Conservation (phyloP, 2,329 filamentous ascomycete genomes). For the Escovopsis sp. region DNA sequence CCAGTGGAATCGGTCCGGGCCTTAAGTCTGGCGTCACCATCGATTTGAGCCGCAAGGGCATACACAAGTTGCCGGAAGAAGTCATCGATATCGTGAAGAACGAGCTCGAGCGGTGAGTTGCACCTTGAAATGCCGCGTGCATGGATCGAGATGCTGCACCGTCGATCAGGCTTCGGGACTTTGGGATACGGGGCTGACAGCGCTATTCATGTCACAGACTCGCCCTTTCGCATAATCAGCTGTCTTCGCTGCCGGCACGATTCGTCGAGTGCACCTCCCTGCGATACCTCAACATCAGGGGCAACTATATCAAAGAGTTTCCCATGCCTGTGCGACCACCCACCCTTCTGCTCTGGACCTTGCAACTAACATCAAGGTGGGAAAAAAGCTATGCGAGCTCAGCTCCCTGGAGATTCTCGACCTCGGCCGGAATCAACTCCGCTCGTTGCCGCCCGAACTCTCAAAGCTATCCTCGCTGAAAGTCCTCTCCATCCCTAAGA, state of each 20-base stretch:
- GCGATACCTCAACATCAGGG: constrained; percentile 67
- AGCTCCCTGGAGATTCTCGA: constrained; percentile 84
- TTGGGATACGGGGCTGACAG: constrained; percentile 2
- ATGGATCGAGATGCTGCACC: no score
- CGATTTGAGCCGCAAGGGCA: constrained; percentile 62
- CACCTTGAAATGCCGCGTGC: background rate
- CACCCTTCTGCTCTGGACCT: background rate
- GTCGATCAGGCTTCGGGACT: no score
- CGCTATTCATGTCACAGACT: constrained; percentile 34
- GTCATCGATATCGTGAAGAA: constrained; percentile 62
- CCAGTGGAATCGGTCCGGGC: constrained; percentile 41
- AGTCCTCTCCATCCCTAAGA: constrained; percentile 76
- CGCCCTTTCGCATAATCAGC: constrained; percentile 66
- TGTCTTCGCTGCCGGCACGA: constrained; percentile 52
- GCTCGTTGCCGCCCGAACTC: constrained; percentile 62
- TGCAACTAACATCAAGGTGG: constrained; percentile 7
- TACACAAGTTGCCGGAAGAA: constrained; percentile 56
- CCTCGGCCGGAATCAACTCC: constrained; percentile 76
- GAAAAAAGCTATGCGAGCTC: constrained; percentile 62
- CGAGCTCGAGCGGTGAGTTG: constrained; percentile 52
- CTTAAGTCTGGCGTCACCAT: constrained; percentile 61
- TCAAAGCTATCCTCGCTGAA: constrained; percentile 71
- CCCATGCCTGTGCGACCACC: constrained; percentile 34
- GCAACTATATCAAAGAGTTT: constrained; percentile 55
- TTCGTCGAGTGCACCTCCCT: constrained; percentile 65